Conservation (phyloP, 1,284 basidiomycete species). For the Fomes fomentarius region DNA sequence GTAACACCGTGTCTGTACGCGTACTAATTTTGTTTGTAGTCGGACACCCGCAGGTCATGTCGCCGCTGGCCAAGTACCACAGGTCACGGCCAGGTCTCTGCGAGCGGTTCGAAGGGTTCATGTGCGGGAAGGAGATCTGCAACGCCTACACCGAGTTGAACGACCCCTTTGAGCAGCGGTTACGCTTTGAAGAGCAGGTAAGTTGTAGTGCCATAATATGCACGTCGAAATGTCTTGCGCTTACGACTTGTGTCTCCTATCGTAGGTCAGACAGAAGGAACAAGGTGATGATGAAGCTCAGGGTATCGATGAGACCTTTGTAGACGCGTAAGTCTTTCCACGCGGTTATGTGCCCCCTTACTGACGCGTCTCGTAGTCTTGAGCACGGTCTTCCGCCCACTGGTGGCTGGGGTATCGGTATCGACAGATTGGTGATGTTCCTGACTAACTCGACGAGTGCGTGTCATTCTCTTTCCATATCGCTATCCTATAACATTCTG, state of each 20-base stretch:
- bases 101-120: constrained; percentile 98
- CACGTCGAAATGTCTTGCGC: no score
- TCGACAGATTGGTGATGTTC: constrained; percentile 97
- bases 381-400: constrained; percentile 98
- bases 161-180: constrained; percentile 95
- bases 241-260: no score
- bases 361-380: constrained; percentile 53
- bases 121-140: constrained; percentile 98
- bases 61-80: constrained; percentile 96
- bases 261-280: constrained; percentile 81
- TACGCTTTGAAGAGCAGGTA: constrained; percentile 95
- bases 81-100: constrained; percentile 92
- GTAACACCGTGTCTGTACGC: not conserved
- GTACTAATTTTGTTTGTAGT: constrained; percentile 47
- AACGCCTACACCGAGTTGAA: constrained; percentile 99
- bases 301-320: constrained; percentile 93
- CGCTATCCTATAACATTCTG: constrained; percentile 26
- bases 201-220: no score
- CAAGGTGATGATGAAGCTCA: constrained; percentile 98
- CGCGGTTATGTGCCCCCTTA: constrained; percentile 2
- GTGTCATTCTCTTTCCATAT: constrained; percentile 36
- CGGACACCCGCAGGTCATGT: constrained; percentile 99
- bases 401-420: constrained; percentile 95
- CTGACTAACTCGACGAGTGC: constrained; percentile 87
- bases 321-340: constrained; percentile 74